Evolutionary conservation across 192 early-diverging fungal genomes (phyloP), one percentile per base, ranked within the genome.

Genomic region (Spinellus fusiger): DNA sequence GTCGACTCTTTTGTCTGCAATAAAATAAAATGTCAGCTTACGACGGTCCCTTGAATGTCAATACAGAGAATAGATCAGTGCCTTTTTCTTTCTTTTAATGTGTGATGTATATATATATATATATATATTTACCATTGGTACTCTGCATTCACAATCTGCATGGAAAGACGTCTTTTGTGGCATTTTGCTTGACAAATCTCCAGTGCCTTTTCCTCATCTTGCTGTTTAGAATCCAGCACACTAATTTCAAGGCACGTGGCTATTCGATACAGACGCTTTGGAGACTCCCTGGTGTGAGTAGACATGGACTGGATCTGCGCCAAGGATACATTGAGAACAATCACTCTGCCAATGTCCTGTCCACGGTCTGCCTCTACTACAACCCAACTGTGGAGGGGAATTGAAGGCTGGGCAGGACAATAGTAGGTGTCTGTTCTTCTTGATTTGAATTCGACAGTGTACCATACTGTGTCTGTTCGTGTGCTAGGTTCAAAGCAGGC

Each of bases 11-110:
- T 89, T 84, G 44, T 94, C 93, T 10, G 93, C 93, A 5, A 90
- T 85, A 77, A 95, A 98, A 71, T 95, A 95, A 51, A 96, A 98
- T 1, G 94, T 96, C 48, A 98, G 77, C 81, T 98, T 98, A 62
- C 92, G 85, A 16, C 96, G 83, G 73, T 98, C 94, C 86, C 89
- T 91, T 64, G 12, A 56, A 38, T 18, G 16, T 35, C 12, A 4
- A 26, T 4, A n/a, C 12, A 3, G 31, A n/a, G 18, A 54, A 33
- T 47, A 8, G 54, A 52, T 28, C 20, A 46, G 44, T 46, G 20
- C 3, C 12, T 46, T 10, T 16, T 15, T 32, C 28, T 34, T 10
- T 3, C 32, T 13, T 56, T 56, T 22, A 9, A n/a, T n/a, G n/a
- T n/a, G 13, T 9, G 35, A 37, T 9, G 35, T 37, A 37, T 37